Base-by-base conservation (phyloP, 176 grass and related monocot genomes). In the Chrysopogon serrulatus region DNA sequence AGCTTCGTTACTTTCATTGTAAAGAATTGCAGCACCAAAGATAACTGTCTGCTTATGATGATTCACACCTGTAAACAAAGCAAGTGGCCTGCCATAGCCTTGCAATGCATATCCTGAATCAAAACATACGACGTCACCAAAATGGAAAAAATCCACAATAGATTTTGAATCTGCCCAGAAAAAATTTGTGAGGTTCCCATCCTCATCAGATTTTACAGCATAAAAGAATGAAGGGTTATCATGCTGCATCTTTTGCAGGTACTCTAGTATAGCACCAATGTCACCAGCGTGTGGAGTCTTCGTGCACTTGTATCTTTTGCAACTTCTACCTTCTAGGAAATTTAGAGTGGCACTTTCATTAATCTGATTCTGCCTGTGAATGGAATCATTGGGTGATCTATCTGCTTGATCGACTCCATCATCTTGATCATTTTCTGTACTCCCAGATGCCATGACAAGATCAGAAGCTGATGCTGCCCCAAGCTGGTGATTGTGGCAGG, bases 131-230 rank as follows among this genome's bases (percentile, higher is more conserved):
- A 84, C 86, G 76, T 98, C 95, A 85, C 95, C 92, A 86, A 98
- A 98, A 76, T 92, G 71, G 72, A 63, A 63, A 81, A 91, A 98
- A 76, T 98, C 95, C 63, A 92, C 78, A 76, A 91, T 79, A 80
- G 90, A 93, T 45, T 94, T 92, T 49, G 92, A 89, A 90, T 98
- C 92, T 53, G 86, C 88, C 95, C 95, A 98, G 41, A 98, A 85
- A 87, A 93, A 86, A 67, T 86, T 93, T 0, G 86, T 86, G 28
- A 98, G 78, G 79, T 88, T 86, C 75, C 90, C 92, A 91, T 94
- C 64, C 63, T 93, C 82, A 85, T 92, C 90, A 87, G 88, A 84
- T 66, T 91, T 90, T 77, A 94, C 53, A 41, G 90, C 86, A 86
- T 93, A 94, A 74, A 87, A 94, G 74, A 98, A 94, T 33, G 90